These are phyloP conservation scores for Candida sithepensis DNA, from an alignment of 805 yeast species.

Conservation along the genomic window DNA sequence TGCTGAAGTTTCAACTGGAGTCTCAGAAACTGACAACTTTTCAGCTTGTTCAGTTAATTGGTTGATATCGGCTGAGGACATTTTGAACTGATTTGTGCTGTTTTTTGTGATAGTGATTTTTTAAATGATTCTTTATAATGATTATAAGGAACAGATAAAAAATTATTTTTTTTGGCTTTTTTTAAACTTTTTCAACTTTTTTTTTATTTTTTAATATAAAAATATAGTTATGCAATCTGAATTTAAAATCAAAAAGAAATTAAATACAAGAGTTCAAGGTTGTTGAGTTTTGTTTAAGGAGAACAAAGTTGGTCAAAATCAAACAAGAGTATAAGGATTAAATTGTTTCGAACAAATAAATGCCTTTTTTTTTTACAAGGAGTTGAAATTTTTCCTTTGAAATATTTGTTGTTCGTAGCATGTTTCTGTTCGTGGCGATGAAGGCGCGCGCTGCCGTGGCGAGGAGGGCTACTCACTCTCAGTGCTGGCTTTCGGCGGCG, in stretches of 20 bases:
- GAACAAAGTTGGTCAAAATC: neutral
- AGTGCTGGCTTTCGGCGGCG: too few relatives aligned
- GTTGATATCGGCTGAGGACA: conserved; percentile 34
- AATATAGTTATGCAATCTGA: neutral
- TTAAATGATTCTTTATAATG: conserved; percentile 2
- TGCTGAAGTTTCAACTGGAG: conserved; percentile 29
- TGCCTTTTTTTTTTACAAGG: neutral
- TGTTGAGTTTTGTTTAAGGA: conserved; percentile 1
- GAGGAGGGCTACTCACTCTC: too few relatives aligned
- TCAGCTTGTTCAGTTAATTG: conserved; percentile 33
- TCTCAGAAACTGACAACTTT: conserved; percentile 31
- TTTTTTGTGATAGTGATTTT: conserved; percentile 9
- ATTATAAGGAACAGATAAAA: conserved; percentile 10
- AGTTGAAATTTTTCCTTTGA: neutral
- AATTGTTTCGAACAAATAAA: neutral
- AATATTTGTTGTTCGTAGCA: neutral
- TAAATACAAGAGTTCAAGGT: neutral
- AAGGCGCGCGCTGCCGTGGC: neutral
- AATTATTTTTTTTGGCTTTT: conserved; percentile 18
- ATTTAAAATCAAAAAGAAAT: neutral
- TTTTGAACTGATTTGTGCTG: conserved; percentile 11
- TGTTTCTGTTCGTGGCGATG: neutral
- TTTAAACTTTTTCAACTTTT: conserved; percentile 16
- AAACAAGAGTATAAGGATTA: neutral
- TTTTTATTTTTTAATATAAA: conserved; percentile 15